Base-by-base conservation (phyloP, 441 rosid species). In the Erysimum pusillum region DNA sequence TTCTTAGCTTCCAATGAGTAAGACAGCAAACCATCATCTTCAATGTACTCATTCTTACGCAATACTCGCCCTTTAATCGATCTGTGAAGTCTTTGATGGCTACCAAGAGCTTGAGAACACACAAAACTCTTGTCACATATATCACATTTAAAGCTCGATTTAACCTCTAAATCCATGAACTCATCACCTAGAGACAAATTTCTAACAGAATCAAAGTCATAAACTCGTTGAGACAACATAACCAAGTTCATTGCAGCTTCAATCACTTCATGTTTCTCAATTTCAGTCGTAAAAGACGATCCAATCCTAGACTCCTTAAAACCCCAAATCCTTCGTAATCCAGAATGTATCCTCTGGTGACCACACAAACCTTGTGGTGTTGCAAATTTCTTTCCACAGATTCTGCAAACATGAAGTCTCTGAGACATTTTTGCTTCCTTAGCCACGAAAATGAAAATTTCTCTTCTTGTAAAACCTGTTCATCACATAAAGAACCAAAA, bases 171-270 rank as follows among this genome's bases (percentile, higher is more conserved):
- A 61, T 44, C 59, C 54, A 56, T 54, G 52, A 46, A 56, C 11
- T 18, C 66, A 58, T 49, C 56, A 44, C 9, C 51, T 3, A 3
- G 46, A 79, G 74, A 54, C 20, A 51, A 80, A 57, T 75, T 36
- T 10, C 17, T 60, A 5, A 38, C 3, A 42, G 38, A 32, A 44
- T 17, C 74, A 81, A 76, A 64, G 63, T 76, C 69, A 32, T 18
- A 14, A 5, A 64, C 79, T 67, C 86, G 83, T 70, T 70, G 67
- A 48, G 95, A 90, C 5, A 94, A 48, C 87, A 88, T 76, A 76
- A 91, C 75, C 85, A 92, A 85, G 73, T 83, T 74, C 20, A 70
- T 17, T 25, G 95, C 97, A 52, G 77, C 90, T 36, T 88, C 88
- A 57, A 68, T 65, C 41, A 64, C 64, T 60, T 78, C 84, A 35